Evolutionary conservation across 2,329 filamentous ascomycete genomes (phyloP), one percentile per base, ranked within the genome.

Genomic region (Escovopsis sp.): DNA sequence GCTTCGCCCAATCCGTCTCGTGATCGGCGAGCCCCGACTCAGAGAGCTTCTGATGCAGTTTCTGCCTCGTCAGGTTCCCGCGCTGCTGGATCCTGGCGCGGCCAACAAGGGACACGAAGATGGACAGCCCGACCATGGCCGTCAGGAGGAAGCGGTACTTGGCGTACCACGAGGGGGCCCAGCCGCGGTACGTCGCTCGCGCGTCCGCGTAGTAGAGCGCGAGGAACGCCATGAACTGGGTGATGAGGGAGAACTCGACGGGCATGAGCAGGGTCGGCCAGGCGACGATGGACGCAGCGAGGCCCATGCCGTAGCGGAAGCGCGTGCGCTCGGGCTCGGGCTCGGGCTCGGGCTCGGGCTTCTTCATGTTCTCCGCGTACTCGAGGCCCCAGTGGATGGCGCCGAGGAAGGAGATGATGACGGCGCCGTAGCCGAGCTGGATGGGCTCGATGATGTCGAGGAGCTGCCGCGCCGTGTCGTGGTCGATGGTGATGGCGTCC

Each of bases 301-400:
- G 74, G 47, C 87, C 87, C 44, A 86, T 74, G n/a, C 74, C 74
- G 54, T 93, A 94, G 42, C 87, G 79, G 47, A 74, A 75, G 47
- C 80, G 83, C 35, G 83, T 80, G 38, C 81, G 77, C 41, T 69
- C 47, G 0, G 32, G 47, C 48, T 50, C 72, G 58, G 57, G 77
- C 8, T 25, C 21, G n/a, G n/a, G 77, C 41, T 69, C 47, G 0
- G 32, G 47, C 48, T 50, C 72, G 58, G 57, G 77, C 8, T 25
- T 11, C n/a, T n/a, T n/a, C 61, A 55, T 67, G 77, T 60, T 79
- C 63, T 70, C 70, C 34, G 81, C 81, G 55, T 79, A 92, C 58
- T 94, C 86, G 14, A 94, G 67, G 37, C 87, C 87, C 88, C 72
- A 94, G 58, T 94, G 88, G 49, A 94, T 77, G 25, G 87, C 87